These are phyloP conservation scores for Solidago caesia DNA, from an alignment of 129 eudicot species.

Conservation along the genomic window DNA sequence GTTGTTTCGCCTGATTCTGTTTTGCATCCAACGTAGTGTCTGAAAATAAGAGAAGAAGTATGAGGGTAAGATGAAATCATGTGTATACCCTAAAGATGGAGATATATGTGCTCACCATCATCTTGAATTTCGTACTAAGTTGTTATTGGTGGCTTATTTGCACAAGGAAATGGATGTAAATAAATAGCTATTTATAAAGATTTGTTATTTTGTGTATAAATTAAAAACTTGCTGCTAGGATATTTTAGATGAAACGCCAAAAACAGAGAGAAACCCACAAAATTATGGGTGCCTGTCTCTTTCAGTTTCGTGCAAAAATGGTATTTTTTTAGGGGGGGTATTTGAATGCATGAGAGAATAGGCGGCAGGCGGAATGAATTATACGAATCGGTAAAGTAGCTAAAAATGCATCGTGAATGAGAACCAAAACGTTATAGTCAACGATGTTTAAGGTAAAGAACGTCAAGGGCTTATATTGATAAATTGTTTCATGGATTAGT, in stretches of 20 bases:
- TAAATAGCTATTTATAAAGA: conserved; percentile 28
- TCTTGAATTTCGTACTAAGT: conserved; percentile 40
- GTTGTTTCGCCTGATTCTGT: conserved; percentile 42
- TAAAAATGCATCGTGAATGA: too few species aligned
- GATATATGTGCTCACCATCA: conserved; percentile 57
- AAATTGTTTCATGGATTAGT: too few species aligned
- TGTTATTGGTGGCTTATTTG: conserved; percentile 15
- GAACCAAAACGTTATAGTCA: too few species aligned
- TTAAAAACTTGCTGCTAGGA: conserved; percentile 32
- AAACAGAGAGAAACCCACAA: conserved; percentile 54
- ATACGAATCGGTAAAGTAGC: too few species aligned
- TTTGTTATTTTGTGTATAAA: conserved; percentile 25
- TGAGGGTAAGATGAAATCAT: conserved; percentile 18
- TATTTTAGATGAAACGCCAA: conserved; percentile 34
- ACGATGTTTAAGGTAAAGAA: too few species aligned
- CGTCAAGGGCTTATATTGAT: too few species aligned
- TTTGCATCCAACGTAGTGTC: conserved; percentile 79
- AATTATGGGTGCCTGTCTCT: conserved; percentile 32
- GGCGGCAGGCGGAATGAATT: too few species aligned
- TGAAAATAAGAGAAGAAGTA: conserved; percentile 37
- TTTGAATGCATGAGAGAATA: too few species aligned
- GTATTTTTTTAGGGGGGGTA: background rate
- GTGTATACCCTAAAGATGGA: background rate
- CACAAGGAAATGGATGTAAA: conserved; percentile 25
- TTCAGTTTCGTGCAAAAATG: conserved; percentile 14